These are phyloP conservation scores for Petasospora rhodanensis DNA, from an alignment of 1,139 yeast species.

Conservation along the genomic window DNA sequence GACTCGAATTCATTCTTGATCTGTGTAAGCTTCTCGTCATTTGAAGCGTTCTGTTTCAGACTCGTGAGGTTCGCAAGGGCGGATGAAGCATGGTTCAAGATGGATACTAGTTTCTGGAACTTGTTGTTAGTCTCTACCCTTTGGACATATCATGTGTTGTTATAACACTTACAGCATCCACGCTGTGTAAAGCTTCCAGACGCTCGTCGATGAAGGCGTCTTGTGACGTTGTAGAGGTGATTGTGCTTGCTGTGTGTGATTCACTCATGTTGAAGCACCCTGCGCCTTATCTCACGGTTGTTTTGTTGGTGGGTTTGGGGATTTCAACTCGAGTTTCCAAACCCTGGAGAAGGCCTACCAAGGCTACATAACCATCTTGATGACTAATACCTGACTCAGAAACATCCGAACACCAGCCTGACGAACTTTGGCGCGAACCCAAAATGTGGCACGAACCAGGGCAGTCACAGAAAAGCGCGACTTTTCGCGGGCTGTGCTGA, in stretches of 20 bases:
- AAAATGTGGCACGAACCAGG: constrained; percentile 1
- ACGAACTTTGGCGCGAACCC: too few relatives aligned
- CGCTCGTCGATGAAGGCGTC: constrained; percentile 40
- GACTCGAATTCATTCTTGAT: constrained; percentile 17
- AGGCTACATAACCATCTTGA: background rate
- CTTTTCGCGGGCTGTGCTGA: constrained; percentile 9
- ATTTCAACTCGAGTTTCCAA: background rate
- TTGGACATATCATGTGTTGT: background rate
- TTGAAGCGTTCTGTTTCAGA: constrained; percentile 21
- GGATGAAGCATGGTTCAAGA: constrained; percentile 25
- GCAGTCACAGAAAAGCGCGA: constrained; percentile 19
- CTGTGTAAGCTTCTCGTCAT: constrained; percentile 12
- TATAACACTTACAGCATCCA: constrained; percentile 32
- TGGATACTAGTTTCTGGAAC: constrained; percentile 25
- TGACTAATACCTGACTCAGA: too few relatives aligned
- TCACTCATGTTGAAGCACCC: too few relatives aligned
- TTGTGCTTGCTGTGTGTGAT: too few relatives aligned
- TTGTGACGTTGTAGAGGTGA: too few relatives aligned
- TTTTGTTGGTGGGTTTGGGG: background rate
- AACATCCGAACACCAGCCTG: too few relatives aligned
- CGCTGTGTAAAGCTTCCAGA: constrained; percentile 39
- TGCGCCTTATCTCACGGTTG: too few relatives aligned
- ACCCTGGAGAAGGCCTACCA: background rate
- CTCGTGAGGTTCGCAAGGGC: constrained; percentile 18
- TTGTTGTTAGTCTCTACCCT: constrained; percentile 1